Evolutionary conservation across 2,329 filamentous ascomycete species (phyloP).

Genomic region (Fusarium austroafricanum): DNA sequence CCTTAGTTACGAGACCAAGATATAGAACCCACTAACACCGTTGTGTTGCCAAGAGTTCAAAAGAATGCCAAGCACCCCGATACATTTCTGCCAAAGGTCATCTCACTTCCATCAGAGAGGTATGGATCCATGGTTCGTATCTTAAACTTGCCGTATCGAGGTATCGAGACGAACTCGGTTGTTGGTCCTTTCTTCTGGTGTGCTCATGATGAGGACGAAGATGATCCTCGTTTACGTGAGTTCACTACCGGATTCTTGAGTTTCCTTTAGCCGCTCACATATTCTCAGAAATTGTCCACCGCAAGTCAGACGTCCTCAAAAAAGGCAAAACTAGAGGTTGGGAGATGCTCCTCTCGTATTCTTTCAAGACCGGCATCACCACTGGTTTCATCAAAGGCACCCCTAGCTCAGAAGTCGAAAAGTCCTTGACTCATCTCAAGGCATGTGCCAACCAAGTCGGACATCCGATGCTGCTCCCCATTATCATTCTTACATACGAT

Average conservation of each 20-base stretch:
- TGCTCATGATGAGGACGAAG: constrained; percentile 66
- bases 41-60: constrained; percentile 59
- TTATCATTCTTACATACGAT: constrained; percentile 70
- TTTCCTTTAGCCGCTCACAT: background rate
- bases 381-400: constrained; percentile 73
- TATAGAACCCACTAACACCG: constrained; percentile 5
- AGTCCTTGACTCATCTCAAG: constrained; percentile 62
- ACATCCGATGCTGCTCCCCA: constrained; percentile 69
- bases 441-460: constrained; percentile 62
- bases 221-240: constrained; percentile 68
- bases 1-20: background rate
- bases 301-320: constrained; percentile 75
- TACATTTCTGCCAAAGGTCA: constrained; percentile 66
- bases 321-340: constrained; percentile 72
- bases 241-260: constrained; percentile 1
- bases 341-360: constrained; percentile 72
- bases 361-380: constrained; percentile 65
- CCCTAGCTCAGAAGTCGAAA: constrained; percentile 64
- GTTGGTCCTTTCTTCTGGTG: constrained; percentile 75
- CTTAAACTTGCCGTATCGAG: constrained; percentile 65
- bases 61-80: constrained; percentile 66
- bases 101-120: constrained; percentile 62
- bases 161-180: constrained; percentile 68
- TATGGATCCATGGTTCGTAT: constrained; percentile 68
- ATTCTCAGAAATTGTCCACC: constrained; percentile 67